These are phyloP conservation scores for Amoeboradix gromovi DNA, from an alignment of 371 early-diverging fungal species.

Conservation along the genomic window DNA sequence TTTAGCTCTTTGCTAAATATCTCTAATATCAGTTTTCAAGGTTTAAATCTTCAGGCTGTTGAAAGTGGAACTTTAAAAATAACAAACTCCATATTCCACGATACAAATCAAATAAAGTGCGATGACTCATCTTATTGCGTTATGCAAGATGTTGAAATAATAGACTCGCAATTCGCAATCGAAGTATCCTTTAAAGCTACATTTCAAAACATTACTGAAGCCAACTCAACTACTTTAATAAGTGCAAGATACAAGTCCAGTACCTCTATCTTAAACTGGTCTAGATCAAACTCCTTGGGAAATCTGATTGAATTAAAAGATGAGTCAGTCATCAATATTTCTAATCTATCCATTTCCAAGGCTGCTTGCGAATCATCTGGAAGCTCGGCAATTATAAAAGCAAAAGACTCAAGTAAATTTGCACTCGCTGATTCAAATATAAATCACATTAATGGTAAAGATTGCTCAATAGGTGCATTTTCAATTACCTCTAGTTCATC, in stretches of 20 bases:
- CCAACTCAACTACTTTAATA: not conserved
- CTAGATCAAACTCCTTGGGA: not conserved
- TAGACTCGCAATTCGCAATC: not conserved
- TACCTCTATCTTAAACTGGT: not conserved
- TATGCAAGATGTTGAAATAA: not conserved
- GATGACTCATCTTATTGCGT: not conserved
- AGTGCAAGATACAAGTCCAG: not conserved
- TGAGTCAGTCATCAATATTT: not conserved
- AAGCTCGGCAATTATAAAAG: not conserved
- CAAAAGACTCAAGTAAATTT: not conserved
- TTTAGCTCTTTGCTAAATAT: not conserved
- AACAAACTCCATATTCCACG: not conserved
- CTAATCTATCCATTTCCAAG: not conserved
- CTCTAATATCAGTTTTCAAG: not conserved
- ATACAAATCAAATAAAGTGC: not conserved
- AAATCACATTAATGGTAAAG: not conserved
- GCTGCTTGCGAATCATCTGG: not conserved
- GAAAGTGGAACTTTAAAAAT: not conserved
- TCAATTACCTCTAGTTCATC: not conserved
- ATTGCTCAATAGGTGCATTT: not conserved
- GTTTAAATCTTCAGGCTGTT: not conserved
- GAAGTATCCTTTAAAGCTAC: not conserved
- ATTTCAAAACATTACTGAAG: not conserved
- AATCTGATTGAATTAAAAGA: not conserved
- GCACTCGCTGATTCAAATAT: not conserved